Evolutionary conservation across 2,329 filamentous ascomycete genomes (phyloP).

Genomic region (Exophiala aquamarina): DNA sequence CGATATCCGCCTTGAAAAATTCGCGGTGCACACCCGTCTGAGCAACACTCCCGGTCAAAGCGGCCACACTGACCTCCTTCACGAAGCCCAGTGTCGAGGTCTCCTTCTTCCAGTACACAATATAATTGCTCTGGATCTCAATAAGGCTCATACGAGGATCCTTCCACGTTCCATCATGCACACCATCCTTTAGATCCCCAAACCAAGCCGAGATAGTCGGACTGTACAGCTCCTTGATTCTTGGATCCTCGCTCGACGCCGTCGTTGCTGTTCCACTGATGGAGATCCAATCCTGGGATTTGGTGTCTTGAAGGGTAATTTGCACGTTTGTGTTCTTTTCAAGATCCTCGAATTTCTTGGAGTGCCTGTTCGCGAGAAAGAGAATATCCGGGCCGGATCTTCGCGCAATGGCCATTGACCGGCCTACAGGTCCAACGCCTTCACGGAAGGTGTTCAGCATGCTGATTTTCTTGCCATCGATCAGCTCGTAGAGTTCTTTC

Average conservation of each 20-base stretch:
- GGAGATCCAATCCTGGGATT: slow-evolving; percentile 49
- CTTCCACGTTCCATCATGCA: slow-evolving; percentile 45
- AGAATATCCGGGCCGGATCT: slow-evolving; percentile 49
- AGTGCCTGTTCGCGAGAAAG: slow-evolving; percentile 50
- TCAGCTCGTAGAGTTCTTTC: slow-evolving; percentile 48
- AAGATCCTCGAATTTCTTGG: slow-evolving; percentile 49
- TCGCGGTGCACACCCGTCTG: slow-evolving; percentile 36
- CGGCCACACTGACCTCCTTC: slow-evolving; percentile 41
- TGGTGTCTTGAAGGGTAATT: slow-evolving; percentile 48
- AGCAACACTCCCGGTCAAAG: slow-evolving; percentile 39
- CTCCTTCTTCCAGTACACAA: slow-evolving; percentile 40
- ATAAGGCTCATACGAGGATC: slow-evolving; percentile 50
- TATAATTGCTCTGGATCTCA: slow-evolving; percentile 41
- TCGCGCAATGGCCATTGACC: slow-evolving; percentile 50
- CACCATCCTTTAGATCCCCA: slow-evolving; percentile 51
- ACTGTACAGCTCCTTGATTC: slow-evolving; percentile 50
- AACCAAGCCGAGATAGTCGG: slow-evolving; percentile 47
- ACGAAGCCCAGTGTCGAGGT: slow-evolving; percentile 37
- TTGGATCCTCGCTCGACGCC: slow-evolving; percentile 43
- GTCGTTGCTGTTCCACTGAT: slow-evolving; percentile 45
- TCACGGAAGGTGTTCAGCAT: slow-evolving; percentile 23
- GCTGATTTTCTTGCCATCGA: slow-evolving; percentile 46
- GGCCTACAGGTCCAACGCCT: slow-evolving; percentile 30
- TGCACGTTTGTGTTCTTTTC: slow-evolving; percentile 42
- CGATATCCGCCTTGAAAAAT: slow-evolving; percentile 27